Conservation (phyloP, 305 asterid species). For the Fraxinus latifolia region DNA sequence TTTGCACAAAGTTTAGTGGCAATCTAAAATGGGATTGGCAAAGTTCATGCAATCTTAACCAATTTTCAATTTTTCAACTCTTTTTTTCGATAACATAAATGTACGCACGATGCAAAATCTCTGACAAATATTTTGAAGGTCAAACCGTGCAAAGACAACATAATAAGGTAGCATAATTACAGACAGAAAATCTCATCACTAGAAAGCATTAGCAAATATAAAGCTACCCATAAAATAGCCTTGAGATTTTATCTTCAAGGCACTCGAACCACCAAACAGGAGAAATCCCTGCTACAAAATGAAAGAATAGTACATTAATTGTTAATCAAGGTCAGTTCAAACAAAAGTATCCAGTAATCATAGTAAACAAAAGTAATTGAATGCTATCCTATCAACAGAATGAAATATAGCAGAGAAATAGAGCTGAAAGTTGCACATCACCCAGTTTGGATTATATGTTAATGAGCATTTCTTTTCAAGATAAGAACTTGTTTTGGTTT, state of each 20-base stretch:
- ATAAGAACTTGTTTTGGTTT: background rate
- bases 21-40: background rate
- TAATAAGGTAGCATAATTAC: slow-evolving; percentile 22
- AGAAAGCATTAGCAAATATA: slow-evolving; percentile 21
- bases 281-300: slow-evolving; percentile 24
- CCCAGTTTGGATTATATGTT: background rate
- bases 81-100: background rate
- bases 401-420: background rate
- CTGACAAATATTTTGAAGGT: slow-evolving; percentile 17
- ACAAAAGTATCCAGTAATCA: background rate
- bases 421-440: background rate
- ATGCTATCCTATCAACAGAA: background rate
- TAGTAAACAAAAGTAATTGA: background rate
- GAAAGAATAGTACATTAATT: background rate
- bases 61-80: background rate
- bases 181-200: slow-evolving; percentile 23
- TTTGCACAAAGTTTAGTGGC: background rate
- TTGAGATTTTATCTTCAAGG: slow-evolving; percentile 5
- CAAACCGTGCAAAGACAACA: background rate
- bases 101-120: background rate
- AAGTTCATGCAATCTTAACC: background rate
- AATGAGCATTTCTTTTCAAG: background rate
- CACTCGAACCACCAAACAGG: slow-evolving; percentile 16
- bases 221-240: slow-evolving; percentile 11
- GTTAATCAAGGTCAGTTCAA: background rate